Evolutionary conservation across 2,329 filamentous ascomycete genomes (phyloP).

Genomic region (Clonostachys byssicola): DNA sequence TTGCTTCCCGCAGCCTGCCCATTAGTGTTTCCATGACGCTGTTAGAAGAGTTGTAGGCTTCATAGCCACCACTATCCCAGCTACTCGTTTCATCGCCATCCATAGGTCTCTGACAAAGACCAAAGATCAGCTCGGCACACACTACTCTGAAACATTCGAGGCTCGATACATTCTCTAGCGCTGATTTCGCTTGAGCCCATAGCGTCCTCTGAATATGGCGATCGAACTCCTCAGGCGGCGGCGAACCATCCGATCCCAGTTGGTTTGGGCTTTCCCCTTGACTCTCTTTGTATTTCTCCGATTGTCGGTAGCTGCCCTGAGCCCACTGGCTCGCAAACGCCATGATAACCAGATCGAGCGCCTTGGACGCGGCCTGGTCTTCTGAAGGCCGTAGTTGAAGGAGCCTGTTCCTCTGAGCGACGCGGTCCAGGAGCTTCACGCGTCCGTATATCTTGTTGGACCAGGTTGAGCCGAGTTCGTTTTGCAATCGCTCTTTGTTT

Average conservation of each 20-base stretch:
- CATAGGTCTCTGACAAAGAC: slow-evolving; percentile 25
- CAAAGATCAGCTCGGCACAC: slow-evolving; percentile 30
- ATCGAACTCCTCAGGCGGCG: slow-evolving; percentile 24
- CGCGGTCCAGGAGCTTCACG: slow-evolving; percentile 37
- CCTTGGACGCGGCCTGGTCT: slow-evolving; percentile 31
- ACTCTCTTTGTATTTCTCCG: slow-evolving; percentile 2
- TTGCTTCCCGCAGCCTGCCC: slow-evolving; percentile 9
- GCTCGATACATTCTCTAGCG: slow-evolving; percentile 22
- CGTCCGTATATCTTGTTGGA: slow-evolving; percentile 41
- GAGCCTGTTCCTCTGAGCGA: slow-evolving; percentile 29
- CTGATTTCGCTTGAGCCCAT: slow-evolving; percentile 27
- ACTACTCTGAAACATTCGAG: slow-evolving; percentile 29
- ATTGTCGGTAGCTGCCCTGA: slow-evolving; percentile 22
- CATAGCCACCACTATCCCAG: not conserved
- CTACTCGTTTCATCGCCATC: not conserved
- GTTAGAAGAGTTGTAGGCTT: not conserved
- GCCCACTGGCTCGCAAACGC: slow-evolving; percentile 48
- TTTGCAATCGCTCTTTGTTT: slow-evolving; percentile 14
- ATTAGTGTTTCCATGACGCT: not conserved
- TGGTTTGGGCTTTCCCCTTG: no score
- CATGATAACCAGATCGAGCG: slow-evolving; percentile 41
- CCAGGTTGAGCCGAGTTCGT: slow-evolving; percentile 31
- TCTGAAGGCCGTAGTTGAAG: slow-evolving; percentile 29
- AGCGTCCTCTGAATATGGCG: slow-evolving; percentile 23
- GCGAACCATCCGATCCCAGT: no score